Conservation (phyloP, 345 rosid species). For the Aquilaria yunnanensis region DNA sequence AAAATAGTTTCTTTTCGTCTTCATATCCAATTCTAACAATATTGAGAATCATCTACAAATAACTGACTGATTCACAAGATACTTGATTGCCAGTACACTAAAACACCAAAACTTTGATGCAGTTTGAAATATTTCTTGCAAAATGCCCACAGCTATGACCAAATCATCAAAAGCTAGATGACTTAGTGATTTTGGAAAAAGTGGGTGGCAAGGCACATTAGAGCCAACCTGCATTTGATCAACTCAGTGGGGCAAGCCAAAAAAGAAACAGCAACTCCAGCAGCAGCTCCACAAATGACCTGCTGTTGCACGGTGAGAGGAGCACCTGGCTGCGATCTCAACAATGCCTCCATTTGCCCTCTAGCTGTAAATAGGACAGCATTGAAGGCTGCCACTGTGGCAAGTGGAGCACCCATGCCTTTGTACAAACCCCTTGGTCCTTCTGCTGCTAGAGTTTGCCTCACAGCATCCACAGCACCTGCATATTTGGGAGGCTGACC, state of each 20-base stretch:
- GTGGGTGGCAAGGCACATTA: not conserved
- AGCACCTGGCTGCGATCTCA: slow-evolving; percentile 82
- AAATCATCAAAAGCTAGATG: too few species aligned
- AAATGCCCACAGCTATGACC: too few species aligned
- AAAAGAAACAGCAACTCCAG: slow-evolving; percentile 93
- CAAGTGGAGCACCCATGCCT: slow-evolving; percentile 99
- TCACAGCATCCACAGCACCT: slow-evolving; percentile 88
- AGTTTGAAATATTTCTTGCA: too few species aligned
- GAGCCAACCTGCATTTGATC: slow-evolving; percentile 87
- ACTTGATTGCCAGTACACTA: too few species aligned
- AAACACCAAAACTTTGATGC: too few species aligned
- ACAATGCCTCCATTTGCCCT: slow-evolving; percentile 83
- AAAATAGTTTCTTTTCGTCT: too few species aligned
- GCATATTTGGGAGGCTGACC: slow-evolving; percentile 74
- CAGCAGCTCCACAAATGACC: slow-evolving; percentile 76
- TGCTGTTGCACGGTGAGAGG: slow-evolving; percentile 81
- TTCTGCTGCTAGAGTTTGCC: slow-evolving; percentile 81
- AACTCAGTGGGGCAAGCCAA: slow-evolving; percentile 99
- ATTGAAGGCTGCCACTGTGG: slow-evolving; percentile 96
- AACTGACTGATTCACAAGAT: too few species aligned
- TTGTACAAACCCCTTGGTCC: slow-evolving; percentile 92
- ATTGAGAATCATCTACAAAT: too few species aligned
- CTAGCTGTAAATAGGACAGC: slow-evolving; percentile 91
- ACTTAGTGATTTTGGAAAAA: not conserved
- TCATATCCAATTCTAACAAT: too few species aligned